Base-by-base conservation (phyloP, 768 basidiomycete genomes). In the Cystobasidiopsis lactophilus region DNA sequence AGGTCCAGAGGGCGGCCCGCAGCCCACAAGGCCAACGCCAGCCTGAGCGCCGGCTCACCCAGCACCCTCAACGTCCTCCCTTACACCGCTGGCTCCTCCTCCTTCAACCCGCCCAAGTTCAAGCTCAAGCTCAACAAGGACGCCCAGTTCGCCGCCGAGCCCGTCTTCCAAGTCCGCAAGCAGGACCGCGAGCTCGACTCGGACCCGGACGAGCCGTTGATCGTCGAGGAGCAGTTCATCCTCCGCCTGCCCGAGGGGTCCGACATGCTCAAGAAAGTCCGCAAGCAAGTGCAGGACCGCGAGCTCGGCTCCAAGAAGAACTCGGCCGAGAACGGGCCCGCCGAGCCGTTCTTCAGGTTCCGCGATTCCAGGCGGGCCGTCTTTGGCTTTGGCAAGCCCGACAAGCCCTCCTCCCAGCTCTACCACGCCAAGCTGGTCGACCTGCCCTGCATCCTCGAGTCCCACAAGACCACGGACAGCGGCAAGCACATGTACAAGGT, bases 211-310 rank as follows among this genome's bases (percentile, higher is more conserved):
- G 71, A 72, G 53, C 89, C 93, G 53, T 67, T 96, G 53, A 78
- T 79, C 16, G 93, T 96, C 59, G 93, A 98, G 67, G 93, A 98
- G 67, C 89, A 95, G 62, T 96, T 96, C 63, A 79, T 98, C 51
- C 69, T 98, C 30, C 68, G 89, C 27, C 77, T 96, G 72, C 85
- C 84, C 0, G 75, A 79, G 9, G 84, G 84, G 1, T 79, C 82
- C 56, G 82, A 85, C 58, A 24, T 47, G 45, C 76, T 77, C 52
- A 80, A 56, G 31, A 64, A 62, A 11, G 60, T 89, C 53, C 75
- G 76, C 66, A 82, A 83, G 71, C 79, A 82, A 74, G 77, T 86
- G 27, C 73, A 75, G 40, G 67, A 77, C 41, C 73, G 85, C 57
- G 84, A 86, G 10, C 21, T 67, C 0, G 65, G 62, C 2, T 61